Conservation (phyloP, 306 rosid species). For the Chamaecrista fasciculata region DNA sequence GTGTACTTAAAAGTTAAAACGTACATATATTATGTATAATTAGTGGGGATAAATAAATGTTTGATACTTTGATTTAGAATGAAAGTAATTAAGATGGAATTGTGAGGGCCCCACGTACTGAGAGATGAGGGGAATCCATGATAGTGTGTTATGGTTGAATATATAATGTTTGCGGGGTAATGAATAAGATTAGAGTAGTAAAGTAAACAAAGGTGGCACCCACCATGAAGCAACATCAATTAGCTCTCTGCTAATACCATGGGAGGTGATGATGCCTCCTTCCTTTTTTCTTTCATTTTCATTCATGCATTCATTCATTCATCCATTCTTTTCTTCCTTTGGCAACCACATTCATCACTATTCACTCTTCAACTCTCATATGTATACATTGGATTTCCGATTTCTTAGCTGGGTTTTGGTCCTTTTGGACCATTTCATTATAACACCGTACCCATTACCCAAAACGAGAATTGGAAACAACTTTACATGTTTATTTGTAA, state of each 20-base stretch:
- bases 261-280: slow-evolving; percentile 63
- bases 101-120: slow-evolving; percentile 46
- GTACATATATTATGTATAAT: too few relatives aligned
- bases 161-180: slow-evolving; percentile 28
- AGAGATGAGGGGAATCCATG: slow-evolving; percentile 47
- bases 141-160: slow-evolving; percentile 53
- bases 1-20: too few relatives aligned
- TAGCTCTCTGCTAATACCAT: slow-evolving; percentile 55
- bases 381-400: too few relatives aligned
- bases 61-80: too few relatives aligned
- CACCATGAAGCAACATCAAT: slow-evolving; percentile 66
- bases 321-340: slow-evolving; percentile 28
- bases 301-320: slow-evolving; percentile 30
- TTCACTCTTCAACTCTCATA: slow-evolving; percentile 17
- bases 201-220: slow-evolving; percentile 41
- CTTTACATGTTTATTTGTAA: too few relatives aligned
- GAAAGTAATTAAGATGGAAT: slow-evolving; percentile 8
- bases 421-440: too few relatives aligned
- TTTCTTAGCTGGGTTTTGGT: too few relatives aligned
- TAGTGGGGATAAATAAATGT: neutral
- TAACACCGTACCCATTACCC: too few relatives aligned
- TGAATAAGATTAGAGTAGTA: slow-evolving; percentile 18
- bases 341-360: slow-evolving; percentile 21
- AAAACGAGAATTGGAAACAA: too few relatives aligned
- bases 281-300: slow-evolving; percentile 27